phyloP scores from a whole-genome alignment of 805 yeast species.

The Yarrowia alimentaria region DNA sequence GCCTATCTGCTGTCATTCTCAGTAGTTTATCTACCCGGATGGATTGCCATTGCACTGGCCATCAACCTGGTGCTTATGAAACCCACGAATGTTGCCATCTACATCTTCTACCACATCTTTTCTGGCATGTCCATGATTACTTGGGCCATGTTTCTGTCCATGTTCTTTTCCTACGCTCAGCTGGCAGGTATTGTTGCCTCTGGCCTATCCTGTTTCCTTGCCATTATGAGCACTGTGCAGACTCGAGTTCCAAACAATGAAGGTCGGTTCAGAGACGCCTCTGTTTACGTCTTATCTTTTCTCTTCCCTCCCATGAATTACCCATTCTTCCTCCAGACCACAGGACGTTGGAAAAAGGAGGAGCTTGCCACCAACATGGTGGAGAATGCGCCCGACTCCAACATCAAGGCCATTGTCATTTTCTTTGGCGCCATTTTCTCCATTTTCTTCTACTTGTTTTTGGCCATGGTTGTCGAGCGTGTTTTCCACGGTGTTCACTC shows the following conservation, averaged over 20 bases:
- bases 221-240: slow-evolving; percentile 39
- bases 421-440: slow-evolving; percentile 40
- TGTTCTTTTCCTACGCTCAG: slow-evolving; percentile 38
- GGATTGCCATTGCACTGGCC: slow-evolving; percentile 38
- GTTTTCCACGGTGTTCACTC: slow-evolving; percentile 26
- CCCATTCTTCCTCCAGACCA: slow-evolving; percentile 38
- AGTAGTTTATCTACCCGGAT: slow-evolving; percentile 38
- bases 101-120: slow-evolving; percentile 38
- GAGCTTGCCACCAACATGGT: slow-evolving; percentile 34
- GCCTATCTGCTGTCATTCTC: slow-evolving; percentile 38
- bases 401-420: slow-evolving; percentile 33
- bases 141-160: slow-evolving; percentile 38
- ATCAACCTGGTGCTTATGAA: slow-evolving; percentile 34
- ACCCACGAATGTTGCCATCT: slow-evolving; percentile 34
- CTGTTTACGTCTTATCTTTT: slow-evolving; percentile 37
- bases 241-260: slow-evolving; percentile 32
- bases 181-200: slow-evolving; percentile 40
- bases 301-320: slow-evolving; percentile 42
- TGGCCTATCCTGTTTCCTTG: slow-evolving; percentile 38
- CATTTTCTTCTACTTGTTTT: slow-evolving; percentile 36
- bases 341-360: slow-evolving; percentile 37
- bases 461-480: slow-evolving; percentile 36
- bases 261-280: slow-evolving; percentile 34
- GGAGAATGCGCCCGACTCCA: slow-evolving; percentile 36
- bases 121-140: slow-evolving; percentile 39